A percentile compares a stretch with the other conserved stretches of the same genome.
Conservation (phyloP, 2,329 filamentous ascomycete genomes). For the Ceratocystis cacaofunesta region DNA sequence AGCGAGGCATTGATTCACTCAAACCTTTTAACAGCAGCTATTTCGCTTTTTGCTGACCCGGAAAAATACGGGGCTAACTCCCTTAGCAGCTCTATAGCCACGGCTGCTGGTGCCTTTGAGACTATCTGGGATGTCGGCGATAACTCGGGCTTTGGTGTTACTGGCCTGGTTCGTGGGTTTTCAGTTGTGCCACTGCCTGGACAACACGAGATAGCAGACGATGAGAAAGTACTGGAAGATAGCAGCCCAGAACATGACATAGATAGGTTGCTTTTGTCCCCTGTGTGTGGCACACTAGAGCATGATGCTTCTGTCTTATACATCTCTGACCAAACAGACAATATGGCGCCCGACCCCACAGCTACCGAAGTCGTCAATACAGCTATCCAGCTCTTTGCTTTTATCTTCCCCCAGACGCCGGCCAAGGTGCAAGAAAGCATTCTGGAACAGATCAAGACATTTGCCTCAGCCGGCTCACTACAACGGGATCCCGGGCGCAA, state of each 20-base stretch:
- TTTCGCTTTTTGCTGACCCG: conserved; percentile 84
- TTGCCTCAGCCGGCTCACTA: conserved; percentile 63
- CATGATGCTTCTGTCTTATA: conserved; percentile 81
- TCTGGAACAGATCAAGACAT: conserved; percentile 81
- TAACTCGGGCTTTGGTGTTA: conserved; percentile 88
- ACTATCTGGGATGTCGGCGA: conserved; percentile 90
- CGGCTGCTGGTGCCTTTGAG: conserved; percentile 77
- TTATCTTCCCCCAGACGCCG: conserved; percentile 76
- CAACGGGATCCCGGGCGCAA: conserved; percentile 78
- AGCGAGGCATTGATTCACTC: conserved; percentile 80
- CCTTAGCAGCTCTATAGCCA: conserved; percentile 80
- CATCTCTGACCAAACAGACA: conserved; percentile 21
- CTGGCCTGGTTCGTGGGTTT: conserved; percentile 67
- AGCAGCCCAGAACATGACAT: conserved; percentile 50
- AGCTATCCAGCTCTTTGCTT: conserved; percentile 83
- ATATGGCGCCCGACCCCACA: conserved; percentile 52
- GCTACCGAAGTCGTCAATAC: conserved; percentile 89
- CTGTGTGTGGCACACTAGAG: conserved; percentile 70
- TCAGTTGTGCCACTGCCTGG: conserved; percentile 55
- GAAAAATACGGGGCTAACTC: conserved; percentile 76
- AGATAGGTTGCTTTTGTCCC: conserved; percentile 47
- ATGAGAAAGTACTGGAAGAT: conserved; percentile 30
- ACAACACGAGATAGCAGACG: conserved; percentile 36
- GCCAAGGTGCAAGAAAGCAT: conserved; percentile 92
- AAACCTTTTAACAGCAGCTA: conserved; percentile 75